phyloP scores from a whole-genome alignment of 2,329 filamentous ascomycete species.

The Atkinsonella texensis region DNA sequence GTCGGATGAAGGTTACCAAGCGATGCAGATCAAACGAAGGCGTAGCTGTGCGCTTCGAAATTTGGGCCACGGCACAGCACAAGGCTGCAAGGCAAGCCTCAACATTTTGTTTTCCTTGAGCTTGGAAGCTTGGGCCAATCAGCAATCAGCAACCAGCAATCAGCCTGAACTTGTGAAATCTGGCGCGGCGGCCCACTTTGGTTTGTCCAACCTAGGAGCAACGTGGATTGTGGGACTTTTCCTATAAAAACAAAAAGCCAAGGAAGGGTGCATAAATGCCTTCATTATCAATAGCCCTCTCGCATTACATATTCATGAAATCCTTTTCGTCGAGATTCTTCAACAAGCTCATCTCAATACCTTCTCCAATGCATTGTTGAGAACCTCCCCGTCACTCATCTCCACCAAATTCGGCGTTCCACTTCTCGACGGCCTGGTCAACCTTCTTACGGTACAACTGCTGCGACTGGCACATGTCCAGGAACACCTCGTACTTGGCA shows the following conservation, averaged over 20 bases:
- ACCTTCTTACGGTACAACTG: constrained; percentile 69
- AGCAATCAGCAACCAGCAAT: constrained; percentile 18
- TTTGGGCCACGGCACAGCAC: not conserved
- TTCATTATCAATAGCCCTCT: no score
- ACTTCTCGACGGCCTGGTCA: constrained; percentile 44
- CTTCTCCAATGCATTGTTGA: not conserved
- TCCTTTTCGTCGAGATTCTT: not conserved
- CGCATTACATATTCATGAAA: no score
- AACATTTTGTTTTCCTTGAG: not conserved
- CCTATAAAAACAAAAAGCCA: no score
- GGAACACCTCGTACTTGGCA: constrained; percentile 90
- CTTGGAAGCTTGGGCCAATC: constrained; percentile 23
- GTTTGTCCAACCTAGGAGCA: not conserved
- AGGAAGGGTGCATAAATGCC: no score
- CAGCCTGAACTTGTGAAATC: not conserved
- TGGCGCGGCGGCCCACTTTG: not conserved
- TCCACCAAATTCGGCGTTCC: constrained; percentile 18
- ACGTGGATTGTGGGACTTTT: not conserved
- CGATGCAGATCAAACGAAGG: not conserved
- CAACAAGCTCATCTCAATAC: not conserved
- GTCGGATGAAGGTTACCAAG: not conserved
- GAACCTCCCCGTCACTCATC: not conserved
- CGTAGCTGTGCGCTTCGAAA: not conserved
- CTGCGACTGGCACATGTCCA: constrained; percentile 83
- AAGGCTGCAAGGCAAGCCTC: not conserved